Conservation (phyloP, 495 filamentous ascomycete genomes). For the Penicillium simplicissimum region DNA sequence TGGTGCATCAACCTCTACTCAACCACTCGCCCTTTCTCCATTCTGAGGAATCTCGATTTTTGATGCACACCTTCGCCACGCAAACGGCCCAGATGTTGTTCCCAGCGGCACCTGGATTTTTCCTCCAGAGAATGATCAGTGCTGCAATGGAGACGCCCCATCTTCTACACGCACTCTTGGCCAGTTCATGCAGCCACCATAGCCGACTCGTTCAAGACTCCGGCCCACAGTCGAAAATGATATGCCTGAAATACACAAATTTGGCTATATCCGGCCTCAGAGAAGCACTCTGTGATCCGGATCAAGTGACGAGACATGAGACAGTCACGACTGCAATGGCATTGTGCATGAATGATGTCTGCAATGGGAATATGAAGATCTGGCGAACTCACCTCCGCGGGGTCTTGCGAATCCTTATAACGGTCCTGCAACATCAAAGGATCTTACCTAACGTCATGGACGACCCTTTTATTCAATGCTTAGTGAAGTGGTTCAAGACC, state of each 20-base stretch:
- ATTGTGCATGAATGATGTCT: constrained; percentile 41
- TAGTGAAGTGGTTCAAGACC: constrained; percentile 37
- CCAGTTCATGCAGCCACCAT: constrained; percentile 33
- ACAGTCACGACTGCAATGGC: constrained; percentile 35
- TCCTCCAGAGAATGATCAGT: constrained; percentile 29
- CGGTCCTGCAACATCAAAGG: constrained; percentile 20
- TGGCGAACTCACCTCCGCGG: constrained; percentile 33
- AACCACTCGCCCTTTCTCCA: constrained; percentile 25
- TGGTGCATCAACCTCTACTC: constrained; percentile 19
- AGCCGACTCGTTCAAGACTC: constrained; percentile 27
- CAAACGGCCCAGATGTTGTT: constrained; percentile 33
- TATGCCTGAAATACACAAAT: constrained; percentile 34
- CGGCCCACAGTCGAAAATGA: constrained; percentile 10
- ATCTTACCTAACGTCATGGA: background rate
- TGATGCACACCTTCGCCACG: constrained; percentile 31
- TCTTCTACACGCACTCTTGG: constrained; percentile 34
- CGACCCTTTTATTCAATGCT: constrained; percentile 22
- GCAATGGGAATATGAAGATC: constrained; percentile 36
- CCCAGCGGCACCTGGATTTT: constrained; percentile 28
- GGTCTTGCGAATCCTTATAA: constrained; percentile 25
- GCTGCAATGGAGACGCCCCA: constrained; percentile 29
- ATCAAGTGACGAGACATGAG: constrained; percentile 22
- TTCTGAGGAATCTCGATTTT: constrained; percentile 27
- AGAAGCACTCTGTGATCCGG: constrained; percentile 12
- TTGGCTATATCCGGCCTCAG: constrained; percentile 32